A percentile compares a stretch with the other conserved stretches of the same genome.
These are phyloP conservation scores for Fomitopsis palustris DNA, from an alignment of 1,284 basidiomycete species.

Conservation along the genomic window DNA sequence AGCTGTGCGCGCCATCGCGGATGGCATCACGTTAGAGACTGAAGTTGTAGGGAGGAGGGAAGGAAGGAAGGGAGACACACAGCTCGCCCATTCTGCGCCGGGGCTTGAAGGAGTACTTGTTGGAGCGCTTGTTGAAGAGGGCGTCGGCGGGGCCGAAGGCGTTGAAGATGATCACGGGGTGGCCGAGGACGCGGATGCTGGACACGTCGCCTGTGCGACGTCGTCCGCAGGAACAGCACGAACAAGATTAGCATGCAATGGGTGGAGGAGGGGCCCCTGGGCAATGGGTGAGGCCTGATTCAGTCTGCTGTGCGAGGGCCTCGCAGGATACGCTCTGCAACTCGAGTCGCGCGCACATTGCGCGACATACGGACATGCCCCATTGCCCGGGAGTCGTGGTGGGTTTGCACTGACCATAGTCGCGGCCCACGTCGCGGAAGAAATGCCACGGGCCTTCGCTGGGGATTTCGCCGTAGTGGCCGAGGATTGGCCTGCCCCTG, in stretches of 20 bases:
- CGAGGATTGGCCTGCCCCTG: conserved; percentile 13
- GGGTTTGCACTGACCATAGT: conserved; percentile 10
- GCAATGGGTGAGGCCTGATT: too few species aligned
- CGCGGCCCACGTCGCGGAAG: conserved; percentile 13
- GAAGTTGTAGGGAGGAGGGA: not conserved
- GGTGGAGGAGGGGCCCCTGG: too few species aligned
- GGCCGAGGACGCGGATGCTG: conserved; percentile 15
- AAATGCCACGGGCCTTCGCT: conserved; percentile 15
- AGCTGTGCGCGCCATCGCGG: not conserved
- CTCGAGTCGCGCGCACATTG: too few species aligned
- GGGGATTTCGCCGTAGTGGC: conserved; percentile 16
- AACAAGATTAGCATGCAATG: too few species aligned
- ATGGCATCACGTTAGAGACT: not conserved
- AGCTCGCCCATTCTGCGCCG: conserved; percentile 17
- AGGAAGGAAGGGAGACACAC: conserved; percentile 4
- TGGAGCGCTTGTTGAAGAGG: conserved; percentile 24
- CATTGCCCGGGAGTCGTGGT: too few species aligned
- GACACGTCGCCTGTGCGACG: conserved; percentile 16
- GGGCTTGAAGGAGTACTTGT: conserved; percentile 20
- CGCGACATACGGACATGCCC: too few species aligned
- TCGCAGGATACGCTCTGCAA: too few species aligned
- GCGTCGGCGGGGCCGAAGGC: conserved; percentile 23
- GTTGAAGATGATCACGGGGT: conserved; percentile 24
- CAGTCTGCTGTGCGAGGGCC: too few species aligned
- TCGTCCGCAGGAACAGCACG: too few species aligned